Percentiles rank a stretch among this genome's conserved stretches.
These are phyloP conservation scores for Coniochaeta sp. DNA, from an alignment of 2,329 filamentous ascomycete species.

Conservation along the genomic window DNA sequence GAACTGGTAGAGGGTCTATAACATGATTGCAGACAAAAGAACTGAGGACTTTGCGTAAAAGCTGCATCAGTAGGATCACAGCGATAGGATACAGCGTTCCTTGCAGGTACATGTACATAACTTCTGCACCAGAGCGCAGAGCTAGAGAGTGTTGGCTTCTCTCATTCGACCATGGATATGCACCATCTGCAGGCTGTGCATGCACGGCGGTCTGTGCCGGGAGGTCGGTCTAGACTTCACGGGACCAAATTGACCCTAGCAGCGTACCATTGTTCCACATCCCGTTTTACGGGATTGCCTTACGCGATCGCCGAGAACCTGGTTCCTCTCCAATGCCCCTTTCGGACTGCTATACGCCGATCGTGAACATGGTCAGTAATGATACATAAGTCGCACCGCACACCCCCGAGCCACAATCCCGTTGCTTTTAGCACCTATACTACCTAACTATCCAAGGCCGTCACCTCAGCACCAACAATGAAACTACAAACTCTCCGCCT, in stretches of 20 bases:
- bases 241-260: not conserved
- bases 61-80: no score
- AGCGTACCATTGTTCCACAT: not conserved
- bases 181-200: not conserved
- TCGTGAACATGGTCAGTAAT: not conserved
- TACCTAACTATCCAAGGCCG: no score
- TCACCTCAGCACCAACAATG: no score
- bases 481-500: not conserved
- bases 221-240: not conserved
- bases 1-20: no score
- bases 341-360: not conserved
- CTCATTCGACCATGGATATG: not conserved
- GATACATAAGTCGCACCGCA: not conserved
- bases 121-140: no score
- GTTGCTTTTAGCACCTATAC: no score
- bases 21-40: no score
- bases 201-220: not conserved
- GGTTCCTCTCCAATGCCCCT: not conserved
- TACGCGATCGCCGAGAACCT: not conserved
- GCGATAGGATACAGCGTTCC: not conserved
- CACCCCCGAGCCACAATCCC: no score
- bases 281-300: not conserved
- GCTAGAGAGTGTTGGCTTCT: no score
- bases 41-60: no score
- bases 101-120: no score